Evolutionary conservation across 805 yeast genomes (phyloP).

Genomic region (Ogataea zsoltii): DNA sequence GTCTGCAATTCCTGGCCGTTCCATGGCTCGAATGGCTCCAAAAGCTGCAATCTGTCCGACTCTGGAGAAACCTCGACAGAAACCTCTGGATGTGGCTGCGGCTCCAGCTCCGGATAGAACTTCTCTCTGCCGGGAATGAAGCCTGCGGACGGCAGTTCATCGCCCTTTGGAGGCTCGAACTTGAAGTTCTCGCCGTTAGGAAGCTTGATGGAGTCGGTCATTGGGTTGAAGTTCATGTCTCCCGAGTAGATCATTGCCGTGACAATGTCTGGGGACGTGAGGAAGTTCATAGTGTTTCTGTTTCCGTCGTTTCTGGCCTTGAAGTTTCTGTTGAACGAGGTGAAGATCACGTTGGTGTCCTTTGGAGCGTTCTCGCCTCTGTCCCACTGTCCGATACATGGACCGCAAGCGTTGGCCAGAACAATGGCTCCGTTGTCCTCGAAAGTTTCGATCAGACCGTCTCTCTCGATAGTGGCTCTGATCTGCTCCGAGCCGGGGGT

Average conservation of each 20-base stretch:
- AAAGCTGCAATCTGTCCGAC: constrained; percentile 88
- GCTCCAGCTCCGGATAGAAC: constrained; percentile 57
- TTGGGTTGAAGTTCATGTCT: constrained; percentile 94
- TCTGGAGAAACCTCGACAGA: constrained; percentile 63
- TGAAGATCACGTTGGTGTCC: constrained; percentile 94
- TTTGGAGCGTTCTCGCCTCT: constrained; percentile 83
- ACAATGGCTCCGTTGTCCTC: constrained; percentile 92
- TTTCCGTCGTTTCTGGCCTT: constrained; percentile 98
- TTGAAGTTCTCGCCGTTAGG: constrained; percentile 88
- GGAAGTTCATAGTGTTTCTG: constrained; percentile 95
- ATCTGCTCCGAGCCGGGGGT: constrained; percentile 99
- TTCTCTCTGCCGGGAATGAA: constrained; percentile 80
- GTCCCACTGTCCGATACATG: constrained; percentile 99
- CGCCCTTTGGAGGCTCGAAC: constrained; percentile 85
- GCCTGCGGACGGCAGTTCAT: constrained; percentile 86
- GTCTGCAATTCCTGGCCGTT: constrained; percentile 78
- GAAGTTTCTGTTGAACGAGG: constrained; percentile 97
- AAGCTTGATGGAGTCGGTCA: constrained; percentile 85
- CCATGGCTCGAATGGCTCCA: constrained; percentile 90
- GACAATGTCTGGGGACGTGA: constrained; percentile 95
- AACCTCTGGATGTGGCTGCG: constrained; percentile 54
- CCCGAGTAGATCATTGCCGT: constrained; percentile 96
- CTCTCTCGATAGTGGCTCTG: constrained; percentile 97
- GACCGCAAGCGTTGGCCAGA: constrained; percentile 98
- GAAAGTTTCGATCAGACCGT: constrained; percentile 87